phyloP scores from a whole-genome alignment of 164 flowering plant genomes.

The Magnolia sinica region DNA sequence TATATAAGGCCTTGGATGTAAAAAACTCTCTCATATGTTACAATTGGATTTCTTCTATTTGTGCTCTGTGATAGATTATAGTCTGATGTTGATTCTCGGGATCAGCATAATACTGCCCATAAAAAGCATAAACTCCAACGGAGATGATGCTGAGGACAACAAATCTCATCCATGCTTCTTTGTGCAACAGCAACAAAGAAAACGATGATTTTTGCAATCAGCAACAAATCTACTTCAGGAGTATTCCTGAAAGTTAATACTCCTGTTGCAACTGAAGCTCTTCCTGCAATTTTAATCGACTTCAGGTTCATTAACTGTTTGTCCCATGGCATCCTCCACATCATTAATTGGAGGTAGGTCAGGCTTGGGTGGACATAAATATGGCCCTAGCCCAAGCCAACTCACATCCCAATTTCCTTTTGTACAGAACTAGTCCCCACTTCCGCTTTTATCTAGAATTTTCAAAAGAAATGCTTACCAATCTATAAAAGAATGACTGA shows the following conservation, averaged over 20 bases:
- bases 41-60: constrained; percentile 37
- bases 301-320: too few relatives aligned
- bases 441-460: constrained; percentile 30
- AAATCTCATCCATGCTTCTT: constrained; percentile 93
- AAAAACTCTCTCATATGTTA: too few relatives aligned
- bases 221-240: not conserved
- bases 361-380: too few relatives aligned
- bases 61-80: constrained; percentile 48
- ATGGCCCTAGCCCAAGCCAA: too few relatives aligned
- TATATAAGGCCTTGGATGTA: too few relatives aligned
- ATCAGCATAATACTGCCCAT: constrained; percentile 84
- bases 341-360: too few relatives aligned
- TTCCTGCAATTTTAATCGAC: too few relatives aligned
- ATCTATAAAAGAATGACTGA: not conserved
- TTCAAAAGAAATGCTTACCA: not conserved
- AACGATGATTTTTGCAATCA: not conserved
- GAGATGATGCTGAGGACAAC: constrained; percentile 57
- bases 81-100: constrained; percentile 39
- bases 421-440: constrained; percentile 12
- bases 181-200: constrained; percentile 61
- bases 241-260: too few relatives aligned
- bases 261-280: too few relatives aligned
- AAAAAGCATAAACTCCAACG: constrained; percentile 65
- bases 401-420: constrained; percentile 15
- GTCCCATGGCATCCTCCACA: too few relatives aligned